These are phyloP conservation scores for Aspergillus jensenii DNA, from an alignment of 2,329 filamentous ascomycete genomes.

Conservation along the genomic window DNA sequence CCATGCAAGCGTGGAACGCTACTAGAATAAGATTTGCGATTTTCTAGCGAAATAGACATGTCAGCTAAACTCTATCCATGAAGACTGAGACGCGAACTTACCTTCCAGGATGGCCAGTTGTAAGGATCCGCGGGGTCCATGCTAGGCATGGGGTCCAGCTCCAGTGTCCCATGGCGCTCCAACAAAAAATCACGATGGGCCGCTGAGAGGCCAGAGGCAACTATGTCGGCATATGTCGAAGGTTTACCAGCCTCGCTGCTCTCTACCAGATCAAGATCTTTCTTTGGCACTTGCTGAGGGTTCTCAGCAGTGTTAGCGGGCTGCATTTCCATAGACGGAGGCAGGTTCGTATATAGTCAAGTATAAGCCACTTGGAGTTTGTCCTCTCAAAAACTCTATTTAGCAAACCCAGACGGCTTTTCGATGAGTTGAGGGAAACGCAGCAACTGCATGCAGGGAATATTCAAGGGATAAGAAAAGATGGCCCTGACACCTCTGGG, in stretches of 20 bases:
- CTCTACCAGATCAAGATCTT: slow-evolving; percentile 30
- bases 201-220: slow-evolving; percentile 27
- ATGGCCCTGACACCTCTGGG: not conserved
- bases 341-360: slow-evolving; percentile 15
- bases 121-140: slow-evolving; percentile 55
- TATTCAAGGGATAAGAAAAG: not conserved
- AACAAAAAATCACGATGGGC: slow-evolving; percentile 46
- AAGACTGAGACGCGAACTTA: slow-evolving; percentile 31
- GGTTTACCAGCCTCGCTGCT: slow-evolving; percentile 26
- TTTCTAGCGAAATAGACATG: slow-evolving; percentile 58
- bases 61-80: slow-evolving; percentile 22
- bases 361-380: no score
- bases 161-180: slow-evolving; percentile 54
- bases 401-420: no score
- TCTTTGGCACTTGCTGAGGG: slow-evolving; percentile 17
- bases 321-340: slow-evolving; percentile 28
- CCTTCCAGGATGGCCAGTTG: slow-evolving; percentile 58
- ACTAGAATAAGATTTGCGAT: slow-evolving; percentile 53
- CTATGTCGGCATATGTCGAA: slow-evolving; percentile 26
- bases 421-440: no score
- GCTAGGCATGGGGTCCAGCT: slow-evolving; percentile 55
- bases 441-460: not conserved
- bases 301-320: slow-evolving; percentile 13
- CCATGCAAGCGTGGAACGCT: slow-evolving; percentile 59
- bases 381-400: no score